Conservation (phyloP, 2,329 filamentous ascomycete genomes). For the Stenocarpella maydis region DNA sequence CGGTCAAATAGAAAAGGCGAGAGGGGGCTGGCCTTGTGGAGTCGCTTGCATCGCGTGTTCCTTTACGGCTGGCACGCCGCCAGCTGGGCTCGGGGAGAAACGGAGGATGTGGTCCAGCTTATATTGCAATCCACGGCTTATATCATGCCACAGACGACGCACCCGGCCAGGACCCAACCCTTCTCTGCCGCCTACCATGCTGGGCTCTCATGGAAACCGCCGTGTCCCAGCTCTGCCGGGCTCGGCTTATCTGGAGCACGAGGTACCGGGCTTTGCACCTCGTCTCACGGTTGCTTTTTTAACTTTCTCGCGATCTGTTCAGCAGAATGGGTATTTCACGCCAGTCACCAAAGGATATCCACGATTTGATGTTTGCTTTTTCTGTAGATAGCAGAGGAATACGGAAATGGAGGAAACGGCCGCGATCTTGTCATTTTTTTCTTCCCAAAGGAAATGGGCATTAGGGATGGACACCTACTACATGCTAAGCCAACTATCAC, state of each 20-base stretch:
- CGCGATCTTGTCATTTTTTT: slow-evolving; percentile 25
- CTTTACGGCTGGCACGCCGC: neutral
- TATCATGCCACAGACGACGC: neutral
- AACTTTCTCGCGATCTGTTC: slow-evolving; percentile 31
- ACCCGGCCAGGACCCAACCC: slow-evolving; percentile 3
- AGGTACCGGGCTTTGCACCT: slow-evolving; percentile 42
- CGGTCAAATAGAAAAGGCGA: slow-evolving; percentile 20
- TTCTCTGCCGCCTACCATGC: neutral
- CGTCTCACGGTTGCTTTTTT: slow-evolving; percentile 39
- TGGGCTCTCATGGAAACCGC: slow-evolving; percentile 4
- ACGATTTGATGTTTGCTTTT: slow-evolving; percentile 37
- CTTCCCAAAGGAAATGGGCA: neutral
- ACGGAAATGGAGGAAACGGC: slow-evolving; percentile 30
- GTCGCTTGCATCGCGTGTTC: slow-evolving; percentile 17
- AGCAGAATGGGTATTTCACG: slow-evolving; percentile 36
- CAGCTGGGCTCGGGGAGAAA: slow-evolving; percentile 20
- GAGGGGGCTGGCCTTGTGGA: neutral
- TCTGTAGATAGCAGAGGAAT: slow-evolving; percentile 41
- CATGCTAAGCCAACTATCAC: slow-evolving; percentile 10
- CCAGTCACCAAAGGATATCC: slow-evolving; percentile 41
- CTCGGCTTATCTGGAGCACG: slow-evolving; percentile 36
- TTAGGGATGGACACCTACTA: slow-evolving; percentile 11
- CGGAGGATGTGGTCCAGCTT: neutral
- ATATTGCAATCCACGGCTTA: slow-evolving; percentile 15
- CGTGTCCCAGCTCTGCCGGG: slow-evolving; percentile 3